Base-by-base conservation (phyloP, 306 rosid genomes). In the Potentilla sterilis region DNA sequence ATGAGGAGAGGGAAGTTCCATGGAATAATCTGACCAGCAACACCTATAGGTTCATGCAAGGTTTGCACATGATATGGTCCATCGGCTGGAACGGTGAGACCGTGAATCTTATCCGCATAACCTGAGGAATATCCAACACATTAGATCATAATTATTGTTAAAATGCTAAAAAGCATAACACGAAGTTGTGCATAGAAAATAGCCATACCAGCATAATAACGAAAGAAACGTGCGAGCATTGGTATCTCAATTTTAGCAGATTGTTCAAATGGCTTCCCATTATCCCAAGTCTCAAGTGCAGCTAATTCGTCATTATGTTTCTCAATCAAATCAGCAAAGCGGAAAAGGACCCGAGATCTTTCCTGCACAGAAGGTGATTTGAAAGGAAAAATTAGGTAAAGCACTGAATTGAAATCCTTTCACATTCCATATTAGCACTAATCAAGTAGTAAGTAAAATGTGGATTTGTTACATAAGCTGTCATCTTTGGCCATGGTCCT, bases 1-100 rank as follows among this genome's bases (percentile, higher is more conserved):
- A 94, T 90, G 79, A 94, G 77, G 63, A 94, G 90, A 76, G 98
- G 98, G 80, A 94, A 95, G 79, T 95, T 95, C 97, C 98, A 95
- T 7, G 98, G 98, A 85, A 92, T 95, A 43, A 95, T 89, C 85
- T 95, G 98, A 79, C 98, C 97, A 0, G 87, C 94, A 80, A 94
- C 98, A 28, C 98, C 98, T 22, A 94, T 87, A 3, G 97, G 98
- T 85, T 94, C 98, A 13, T 94, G 98, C 90, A 94, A 85, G 72
- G 93, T 91, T 74, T 94, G 91, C 63, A 91, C 88, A 46, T 91
- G 90, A 85, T 81, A 49, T 11, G 84, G 79, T 7, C 98, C 97
- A 81, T 94, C 98, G 28, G 98, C 93, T 21, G 85, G 97, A 86
- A 85, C 82, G 1, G 97, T 91, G 38, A 94, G 88, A 61, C 98